Conservation (phyloP, 371 early-diverging fungal species). For the Apophysomyces ossiformis region DNA sequence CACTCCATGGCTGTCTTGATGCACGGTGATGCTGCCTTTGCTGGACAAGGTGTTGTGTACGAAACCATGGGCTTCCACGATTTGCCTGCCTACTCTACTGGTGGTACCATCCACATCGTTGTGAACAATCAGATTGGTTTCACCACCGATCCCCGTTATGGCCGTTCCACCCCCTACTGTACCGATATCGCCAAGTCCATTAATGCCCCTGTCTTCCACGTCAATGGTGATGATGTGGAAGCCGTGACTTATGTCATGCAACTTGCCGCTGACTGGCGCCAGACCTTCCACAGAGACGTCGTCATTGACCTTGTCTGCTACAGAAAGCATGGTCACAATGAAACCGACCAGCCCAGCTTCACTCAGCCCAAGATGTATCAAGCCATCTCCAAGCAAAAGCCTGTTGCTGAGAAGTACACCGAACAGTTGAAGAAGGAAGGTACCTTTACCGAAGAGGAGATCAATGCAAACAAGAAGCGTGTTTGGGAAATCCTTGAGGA, state of each 20-base stretch:
- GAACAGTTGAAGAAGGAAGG: conserved; percentile 84
- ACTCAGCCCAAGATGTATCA: conserved; percentile 98
- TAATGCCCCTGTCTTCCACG: conserved; percentile 96
- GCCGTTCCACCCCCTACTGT: conserved; percentile 96
- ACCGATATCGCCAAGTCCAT: conserved; percentile 97
- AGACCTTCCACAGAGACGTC: conserved; percentile 93
- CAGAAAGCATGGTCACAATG: conserved; percentile 98
- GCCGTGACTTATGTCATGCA: conserved; percentile 94
- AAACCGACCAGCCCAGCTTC: conserved; percentile 97
- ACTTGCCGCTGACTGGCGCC: conserved; percentile 95
- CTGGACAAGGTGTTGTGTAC: conserved; percentile 97
- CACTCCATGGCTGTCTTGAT: conserved; percentile 91
- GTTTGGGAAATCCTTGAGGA: conserved; percentile 93
- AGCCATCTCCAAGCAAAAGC: conserved; percentile 82
- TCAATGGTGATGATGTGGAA: conserved; percentile 97
- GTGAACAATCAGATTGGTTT: conserved; percentile 99
- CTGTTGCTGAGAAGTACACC: conserved; percentile 85
- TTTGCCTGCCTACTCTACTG: conserved; percentile 92
- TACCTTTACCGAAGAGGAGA: conserved; percentile 78
- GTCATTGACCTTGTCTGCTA: conserved; percentile 97
- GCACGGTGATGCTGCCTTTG: conserved; percentile 98
- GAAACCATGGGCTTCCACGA: conserved; percentile 96
- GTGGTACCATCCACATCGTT: conserved; percentile 96
- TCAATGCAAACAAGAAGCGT: conserved; percentile 85
- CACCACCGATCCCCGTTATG: conserved; percentile 95